Percentiles rank a stretch among this genome's conserved stretches.
Evolutionary conservation across 495 filamentous ascomycete genomes (phyloP).

Genomic region (Cudoniella acicularis): DNA sequence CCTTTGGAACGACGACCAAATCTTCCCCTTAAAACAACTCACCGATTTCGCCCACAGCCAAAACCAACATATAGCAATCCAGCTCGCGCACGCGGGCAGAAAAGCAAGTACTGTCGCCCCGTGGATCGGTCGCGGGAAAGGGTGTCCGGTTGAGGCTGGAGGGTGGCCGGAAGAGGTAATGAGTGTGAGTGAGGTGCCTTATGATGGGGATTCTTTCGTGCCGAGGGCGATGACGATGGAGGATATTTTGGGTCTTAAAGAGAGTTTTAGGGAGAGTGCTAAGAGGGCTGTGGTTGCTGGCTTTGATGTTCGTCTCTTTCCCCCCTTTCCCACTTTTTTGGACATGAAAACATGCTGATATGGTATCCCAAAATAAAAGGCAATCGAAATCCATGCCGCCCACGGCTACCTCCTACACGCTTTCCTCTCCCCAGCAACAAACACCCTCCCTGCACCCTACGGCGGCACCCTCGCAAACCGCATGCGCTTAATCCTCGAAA

Average conservation of each 20-base stretch:
- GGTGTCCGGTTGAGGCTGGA: too few relatives aligned
- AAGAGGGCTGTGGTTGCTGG: slow-evolving; percentile 53
- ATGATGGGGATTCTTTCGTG: slow-evolving; percentile 41
- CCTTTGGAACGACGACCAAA: slow-evolving; percentile 73
- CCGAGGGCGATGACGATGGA: slow-evolving; percentile 53
- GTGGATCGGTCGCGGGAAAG: too few relatives aligned
- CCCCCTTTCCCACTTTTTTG: neutral
- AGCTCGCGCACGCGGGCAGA: slow-evolving; percentile 70
- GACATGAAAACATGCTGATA: neutral
- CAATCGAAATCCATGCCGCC: slow-evolving; percentile 38
- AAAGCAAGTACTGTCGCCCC: slow-evolving; percentile 67
- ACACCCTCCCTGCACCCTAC: slow-evolving; percentile 58
- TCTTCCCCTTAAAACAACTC: slow-evolving; percentile 54
- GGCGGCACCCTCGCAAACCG: slow-evolving; percentile 61
- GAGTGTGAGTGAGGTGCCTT: slow-evolving; percentile 41
- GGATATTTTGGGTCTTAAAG: slow-evolving; percentile 56
- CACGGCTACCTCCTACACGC: slow-evolving; percentile 50
- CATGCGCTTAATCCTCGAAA: slow-evolving; percentile 51
- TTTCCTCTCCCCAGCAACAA: slow-evolving; percentile 50
- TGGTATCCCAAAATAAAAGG: too few relatives aligned
- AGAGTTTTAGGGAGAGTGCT: slow-evolving; percentile 47
- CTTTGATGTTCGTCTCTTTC: slow-evolving; percentile 44
- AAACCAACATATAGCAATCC: slow-evolving; percentile 65
- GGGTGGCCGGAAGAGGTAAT: slow-evolving; percentile 57
- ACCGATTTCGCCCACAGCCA: slow-evolving; percentile 68